Percentiles rank a stretch among this genome's conserved stretches.
Evolutionary conservation across 176 grass and related monocot species (phyloP).

Genomic region (Thinopyrum elongatum): DNA sequence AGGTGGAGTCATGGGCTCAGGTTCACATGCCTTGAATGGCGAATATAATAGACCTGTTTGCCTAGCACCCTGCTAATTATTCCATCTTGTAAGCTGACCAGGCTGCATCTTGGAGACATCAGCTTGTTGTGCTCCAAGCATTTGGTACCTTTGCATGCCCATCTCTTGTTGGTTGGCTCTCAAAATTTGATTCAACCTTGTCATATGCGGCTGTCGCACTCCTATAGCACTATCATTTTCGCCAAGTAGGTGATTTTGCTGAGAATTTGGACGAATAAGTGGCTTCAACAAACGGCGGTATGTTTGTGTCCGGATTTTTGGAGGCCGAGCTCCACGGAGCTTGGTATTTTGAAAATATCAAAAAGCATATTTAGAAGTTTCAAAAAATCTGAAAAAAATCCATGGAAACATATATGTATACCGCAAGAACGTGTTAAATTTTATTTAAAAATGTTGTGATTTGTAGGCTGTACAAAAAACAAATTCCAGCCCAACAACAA

Average conservation of each 20-base stretch:
- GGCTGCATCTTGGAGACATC: neutral
- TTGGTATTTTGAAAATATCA: too few relatives aligned
- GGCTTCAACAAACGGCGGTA: neutral
- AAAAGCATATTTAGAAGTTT: too few relatives aligned
- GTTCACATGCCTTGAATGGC: neutral
- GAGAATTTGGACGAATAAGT: neutral
- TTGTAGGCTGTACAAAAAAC: too few relatives aligned
- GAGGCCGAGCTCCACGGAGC: too few relatives aligned
- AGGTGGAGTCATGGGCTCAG: neutral
- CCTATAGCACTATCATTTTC: neutral
- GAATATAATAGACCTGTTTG: neutral
- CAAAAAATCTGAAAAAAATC: too few relatives aligned
- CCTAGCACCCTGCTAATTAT: slow-evolving; percentile 2
- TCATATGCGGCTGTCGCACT: neutral
- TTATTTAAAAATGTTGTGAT: too few relatives aligned
- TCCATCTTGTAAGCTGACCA: neutral
- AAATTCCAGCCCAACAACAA: too few relatives aligned
- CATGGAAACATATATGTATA: too few relatives aligned
- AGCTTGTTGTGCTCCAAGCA: neutral
- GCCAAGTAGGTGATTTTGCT: neutral
- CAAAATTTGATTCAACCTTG: neutral
- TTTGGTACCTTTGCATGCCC: neutral
- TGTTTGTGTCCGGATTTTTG: too few relatives aligned
- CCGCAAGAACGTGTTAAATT: too few relatives aligned
- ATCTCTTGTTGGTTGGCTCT: slow-evolving; percentile 8